Base-by-base conservation (phyloP, 208 protist species). In the Borovskyia barvae region DNA sequence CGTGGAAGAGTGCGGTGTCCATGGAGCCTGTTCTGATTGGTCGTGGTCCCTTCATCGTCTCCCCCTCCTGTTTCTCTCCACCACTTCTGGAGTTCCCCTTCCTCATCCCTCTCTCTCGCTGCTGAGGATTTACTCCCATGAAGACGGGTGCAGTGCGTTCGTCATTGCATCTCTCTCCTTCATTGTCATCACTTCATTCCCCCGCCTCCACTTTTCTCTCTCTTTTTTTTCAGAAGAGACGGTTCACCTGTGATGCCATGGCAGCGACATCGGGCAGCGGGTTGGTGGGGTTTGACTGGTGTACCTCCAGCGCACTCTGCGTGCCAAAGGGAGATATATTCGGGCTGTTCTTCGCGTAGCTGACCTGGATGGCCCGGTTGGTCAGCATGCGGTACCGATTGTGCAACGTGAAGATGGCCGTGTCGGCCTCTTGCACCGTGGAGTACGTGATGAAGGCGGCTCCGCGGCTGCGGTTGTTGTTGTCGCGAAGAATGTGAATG, bases 311-410 rank as follows among this genome's bases (percentile, higher is more conserved):
- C 14, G 89, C 89, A 45, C 72, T 87, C 49, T 76, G 78, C n/a
- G 78, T 75, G 22, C 89, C 89, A 30, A 90, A 95, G 9, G 70
- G 75, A 5, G 89, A 95, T 33, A 93, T 93, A 58, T 85, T 92
- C 3, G 82, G 75, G 40, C 83, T 92, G 69, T 88, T 89, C 67
- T 95, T 95, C 7, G 89, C 85, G 73, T 95, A 93, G 59, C 82
- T 92, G 22, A 95, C 89, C 48, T 95, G 89, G 52, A 95, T 90
- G 29, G 87, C 83, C 5, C 85, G 79, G 55, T 91, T 92, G 7
- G 85, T 85, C 11, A 95, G 70, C 85, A 95, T 93, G 59, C 82
- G 85, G 73, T 93, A 90, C 14, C 85, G 75, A 62, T 93, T 90
- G 64, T 95, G 89, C 35, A 95, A 75, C 0, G 89, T 93, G 26